A percentile compares a stretch with the other conserved stretches of the same genome.
phyloP scores from a whole-genome alignment of 768 basidiomycete species.

The Pisolithus marmoratus region DNA sequence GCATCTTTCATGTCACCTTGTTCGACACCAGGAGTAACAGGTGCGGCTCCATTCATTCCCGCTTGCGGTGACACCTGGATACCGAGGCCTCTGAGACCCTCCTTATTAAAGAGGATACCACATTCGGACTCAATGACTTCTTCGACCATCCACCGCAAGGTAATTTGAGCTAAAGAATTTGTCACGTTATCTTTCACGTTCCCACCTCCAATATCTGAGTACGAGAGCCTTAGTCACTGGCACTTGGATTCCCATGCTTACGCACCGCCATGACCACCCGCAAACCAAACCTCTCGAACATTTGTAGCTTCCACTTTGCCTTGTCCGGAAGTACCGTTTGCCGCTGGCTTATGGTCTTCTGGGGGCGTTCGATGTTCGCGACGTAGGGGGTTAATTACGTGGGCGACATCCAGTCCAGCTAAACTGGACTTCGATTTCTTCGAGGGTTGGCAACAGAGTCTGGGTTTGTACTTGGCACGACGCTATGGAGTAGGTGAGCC shows the following conservation, averaged over 20 bases:
- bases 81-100: conserved; percentile 40
- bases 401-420: background rate
- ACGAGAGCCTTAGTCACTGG: background rate
- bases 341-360: background rate
- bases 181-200: conserved; percentile 37
- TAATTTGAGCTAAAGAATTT: conserved; percentile 48
- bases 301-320: conserved; percentile 29
- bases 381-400: background rate
- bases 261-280: conserved; percentile 66
- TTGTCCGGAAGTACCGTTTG: background rate
- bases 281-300: conserved; percentile 77
- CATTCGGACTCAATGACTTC: conserved; percentile 54
- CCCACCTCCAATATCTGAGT: conserved; percentile 67
- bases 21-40: background rate
- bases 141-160: conserved; percentile 76
- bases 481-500: conserved; percentile 35
- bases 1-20: background rate
- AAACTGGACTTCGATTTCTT: conserved; percentile 7
- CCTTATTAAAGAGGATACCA: conserved; percentile 51
- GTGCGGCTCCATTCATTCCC: background rate
- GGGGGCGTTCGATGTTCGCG: background rate
- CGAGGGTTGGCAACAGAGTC: conserved; percentile 45
- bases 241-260: background rate
- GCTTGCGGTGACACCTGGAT: conserved; percentile 18
- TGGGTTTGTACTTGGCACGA: conserved; percentile 62